Conservation (phyloP, 169 alveolate genomes). For the Cryptosporidium canis region DNA sequence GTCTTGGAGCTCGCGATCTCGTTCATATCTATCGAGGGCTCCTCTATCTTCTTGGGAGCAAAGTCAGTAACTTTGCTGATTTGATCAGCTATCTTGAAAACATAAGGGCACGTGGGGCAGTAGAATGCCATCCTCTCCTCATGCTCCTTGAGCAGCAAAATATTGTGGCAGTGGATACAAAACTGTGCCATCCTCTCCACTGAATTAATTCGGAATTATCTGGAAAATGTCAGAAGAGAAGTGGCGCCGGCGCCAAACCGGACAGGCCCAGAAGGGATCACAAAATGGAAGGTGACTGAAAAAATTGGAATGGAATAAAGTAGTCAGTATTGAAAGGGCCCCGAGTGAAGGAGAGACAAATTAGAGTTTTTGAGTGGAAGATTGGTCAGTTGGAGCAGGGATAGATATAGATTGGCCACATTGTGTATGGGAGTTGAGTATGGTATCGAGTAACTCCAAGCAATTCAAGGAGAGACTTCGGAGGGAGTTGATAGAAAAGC, state of each 20-base stretch:
- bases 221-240: background rate
- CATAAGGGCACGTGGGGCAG: conserved; percentile 89
- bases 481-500: conserved; percentile 47
- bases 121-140: conserved; percentile 75
- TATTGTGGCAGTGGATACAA: conserved; percentile 78
- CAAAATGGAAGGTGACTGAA: background rate
- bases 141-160: conserved; percentile 55
- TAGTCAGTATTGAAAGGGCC: too few relatives aligned
- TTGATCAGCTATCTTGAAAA: conserved; percentile 75
- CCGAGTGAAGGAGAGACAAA: background rate
- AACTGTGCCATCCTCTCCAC: conserved; percentile 74
- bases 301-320: background rate
- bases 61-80: conserved; percentile 72
- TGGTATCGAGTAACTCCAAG: background rate
- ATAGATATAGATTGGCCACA: too few relatives aligned
- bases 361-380: too few relatives aligned
- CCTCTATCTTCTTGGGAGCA: conserved; percentile 70
- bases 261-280: background rate
- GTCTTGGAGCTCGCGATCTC: conserved; percentile 62
- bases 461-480: conserved; percentile 8
- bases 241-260: conserved; percentile 25
- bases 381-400: too few relatives aligned
- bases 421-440: background rate
- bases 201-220: background rate
- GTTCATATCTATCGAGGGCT: conserved; percentile 44